These are phyloP conservation scores for Jamesozyma gamospora DNA, from an alignment of 805 yeast species.

Conservation along the genomic window DNA sequence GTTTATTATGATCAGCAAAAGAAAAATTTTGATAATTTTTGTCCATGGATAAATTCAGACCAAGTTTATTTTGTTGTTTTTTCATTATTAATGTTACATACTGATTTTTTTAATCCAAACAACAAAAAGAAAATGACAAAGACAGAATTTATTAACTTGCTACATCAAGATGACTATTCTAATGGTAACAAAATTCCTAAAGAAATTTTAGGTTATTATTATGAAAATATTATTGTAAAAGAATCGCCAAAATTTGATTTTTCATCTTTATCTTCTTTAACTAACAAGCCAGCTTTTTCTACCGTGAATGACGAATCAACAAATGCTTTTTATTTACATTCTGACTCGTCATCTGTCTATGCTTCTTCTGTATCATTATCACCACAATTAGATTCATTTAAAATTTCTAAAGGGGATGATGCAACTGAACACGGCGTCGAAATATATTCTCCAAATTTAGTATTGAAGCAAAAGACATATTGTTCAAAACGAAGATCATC, in stretches of 20 bases:
- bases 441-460: slow-evolving; percentile 4
- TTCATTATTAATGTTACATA: slow-evolving; percentile 61
- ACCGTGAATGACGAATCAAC: background rate
- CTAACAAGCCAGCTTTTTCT: background rate
- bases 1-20: slow-evolving; percentile 35
- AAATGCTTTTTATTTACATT: background rate
- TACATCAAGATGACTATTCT: slow-evolving; percentile 27
- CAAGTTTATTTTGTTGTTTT: slow-evolving; percentile 55
- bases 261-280: background rate
- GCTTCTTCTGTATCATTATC: background rate
- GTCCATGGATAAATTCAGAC: slow-evolving; percentile 33
- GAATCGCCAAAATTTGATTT: slow-evolving; percentile 37
- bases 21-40: slow-evolving; percentile 3
- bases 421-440: background rate
- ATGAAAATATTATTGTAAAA: slow-evolving; percentile 53
- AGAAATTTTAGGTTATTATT: slow-evolving; percentile 46
- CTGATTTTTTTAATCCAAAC: slow-evolving; percentile 60
- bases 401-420: background rate
- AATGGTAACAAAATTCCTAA: slow-evolving; percentile 26
- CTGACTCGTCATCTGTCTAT: background rate
- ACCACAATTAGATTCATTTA: background rate
- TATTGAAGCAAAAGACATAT: background rate
- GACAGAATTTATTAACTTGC: slow-evolving; percentile 47
- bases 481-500: background rate
- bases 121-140: slow-evolving; percentile 61